Evolutionary conservation across 2,329 filamentous ascomycete species (phyloP).

Genomic region (Sodiomyces alkalinus): DNA sequence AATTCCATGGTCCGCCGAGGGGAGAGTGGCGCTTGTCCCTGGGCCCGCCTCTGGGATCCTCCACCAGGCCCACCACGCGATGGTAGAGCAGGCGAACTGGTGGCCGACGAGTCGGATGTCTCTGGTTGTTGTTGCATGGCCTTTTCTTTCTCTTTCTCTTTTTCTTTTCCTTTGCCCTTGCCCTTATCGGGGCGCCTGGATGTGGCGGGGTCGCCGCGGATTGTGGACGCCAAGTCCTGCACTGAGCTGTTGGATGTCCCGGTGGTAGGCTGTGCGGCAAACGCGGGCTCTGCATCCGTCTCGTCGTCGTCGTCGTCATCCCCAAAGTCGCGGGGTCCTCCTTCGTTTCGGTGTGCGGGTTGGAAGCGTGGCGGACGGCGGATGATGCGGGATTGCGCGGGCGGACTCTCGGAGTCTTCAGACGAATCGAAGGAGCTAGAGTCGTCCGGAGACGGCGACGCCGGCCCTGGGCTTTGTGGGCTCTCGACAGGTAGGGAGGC

Average conservation of each 20-base stretch:
- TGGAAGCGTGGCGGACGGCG: conserved; percentile 40
- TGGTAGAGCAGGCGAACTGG: conserved; percentile 31
- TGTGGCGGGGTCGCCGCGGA: conserved; percentile 28
- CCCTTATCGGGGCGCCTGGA: conserved; percentile 12
- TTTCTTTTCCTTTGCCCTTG: conserved; percentile 15
- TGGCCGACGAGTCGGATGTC: conserved; percentile 45
- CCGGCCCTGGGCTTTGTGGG: conserved; percentile 7
- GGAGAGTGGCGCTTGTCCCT: conserved; percentile 29
- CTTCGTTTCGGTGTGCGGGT: conserved; percentile 6
- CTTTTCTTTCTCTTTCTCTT: conserved; percentile 20
- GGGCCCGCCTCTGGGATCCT: conserved; percentile 18
- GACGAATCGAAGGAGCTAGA: conserved; percentile 25
- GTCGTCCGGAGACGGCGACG: conserved; percentile 21
- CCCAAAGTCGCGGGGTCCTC: conserved; percentile 4
- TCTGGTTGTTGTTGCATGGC: conserved; percentile 28
- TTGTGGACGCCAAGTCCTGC: conserved; percentile 37
- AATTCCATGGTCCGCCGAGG: conserved; percentile 45
- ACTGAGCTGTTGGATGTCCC: too few relatives aligned
- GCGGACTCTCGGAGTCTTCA: conserved; percentile 29
- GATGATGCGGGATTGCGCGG: conserved; percentile 44
- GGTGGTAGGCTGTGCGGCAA: conserved; percentile 22
- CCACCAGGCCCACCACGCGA: too few relatives aligned
- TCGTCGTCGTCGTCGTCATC: conserved; percentile 37
- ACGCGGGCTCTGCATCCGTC: conserved; percentile 40
- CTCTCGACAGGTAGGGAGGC: conserved; percentile 28